A percentile compares a stretch with the other conserved stretches of the same genome.
Evolutionary conservation across 2,329 filamentous ascomycete genomes (phyloP).

Genomic region (Scedosporium dehoogii): DNA sequence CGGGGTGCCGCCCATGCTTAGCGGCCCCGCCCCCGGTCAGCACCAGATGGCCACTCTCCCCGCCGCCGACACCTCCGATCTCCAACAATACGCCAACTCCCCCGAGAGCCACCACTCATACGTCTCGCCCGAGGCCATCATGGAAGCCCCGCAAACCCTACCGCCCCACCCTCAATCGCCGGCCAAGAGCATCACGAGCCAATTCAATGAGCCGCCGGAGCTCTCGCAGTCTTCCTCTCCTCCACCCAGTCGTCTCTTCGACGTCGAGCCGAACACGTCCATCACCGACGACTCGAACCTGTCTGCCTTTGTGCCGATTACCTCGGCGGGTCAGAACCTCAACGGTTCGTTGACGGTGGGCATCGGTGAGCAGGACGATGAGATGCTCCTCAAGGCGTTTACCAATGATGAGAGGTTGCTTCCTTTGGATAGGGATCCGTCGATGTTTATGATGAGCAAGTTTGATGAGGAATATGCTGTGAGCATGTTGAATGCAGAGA

Average conservation of each 20-base stretch:
- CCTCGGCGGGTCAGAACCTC: constrained; percentile 41
- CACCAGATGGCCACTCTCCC: constrained; percentile 1
- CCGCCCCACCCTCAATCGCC: constrained; percentile 34
- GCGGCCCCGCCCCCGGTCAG: not conserved
- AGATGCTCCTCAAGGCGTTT: constrained; percentile 34
- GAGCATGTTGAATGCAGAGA: constrained; percentile 40
- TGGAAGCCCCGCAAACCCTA: constrained; percentile 20
- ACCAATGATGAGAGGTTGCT: constrained; percentile 31
- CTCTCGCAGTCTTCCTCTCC: constrained; percentile 53
- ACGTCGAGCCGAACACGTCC: constrained; percentile 29
- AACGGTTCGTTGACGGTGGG: constrained; percentile 19
- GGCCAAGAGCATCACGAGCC: constrained; percentile 38
- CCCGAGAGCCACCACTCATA: constrained; percentile 28
- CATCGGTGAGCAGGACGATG: constrained; percentile 31
- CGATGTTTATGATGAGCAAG: constrained; percentile 40
- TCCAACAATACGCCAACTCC: constrained; percentile 9
- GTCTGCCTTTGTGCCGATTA: constrained; percentile 41
- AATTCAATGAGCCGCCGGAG: constrained; percentile 48
- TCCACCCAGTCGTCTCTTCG: constrained; percentile 37
- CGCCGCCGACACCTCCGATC: constrained; percentile 12
- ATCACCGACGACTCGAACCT: constrained; percentile 8
- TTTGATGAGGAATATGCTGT: constrained; percentile 45
- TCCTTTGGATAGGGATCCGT: constrained; percentile 33
- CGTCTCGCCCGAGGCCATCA: constrained; percentile 36
- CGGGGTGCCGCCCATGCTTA: constrained; percentile 5